Evolutionary conservation across 768 basidiomycete species (phyloP), one percentile per base, ranked within the genome.

Genomic region (Naganishia kalamii): DNA sequence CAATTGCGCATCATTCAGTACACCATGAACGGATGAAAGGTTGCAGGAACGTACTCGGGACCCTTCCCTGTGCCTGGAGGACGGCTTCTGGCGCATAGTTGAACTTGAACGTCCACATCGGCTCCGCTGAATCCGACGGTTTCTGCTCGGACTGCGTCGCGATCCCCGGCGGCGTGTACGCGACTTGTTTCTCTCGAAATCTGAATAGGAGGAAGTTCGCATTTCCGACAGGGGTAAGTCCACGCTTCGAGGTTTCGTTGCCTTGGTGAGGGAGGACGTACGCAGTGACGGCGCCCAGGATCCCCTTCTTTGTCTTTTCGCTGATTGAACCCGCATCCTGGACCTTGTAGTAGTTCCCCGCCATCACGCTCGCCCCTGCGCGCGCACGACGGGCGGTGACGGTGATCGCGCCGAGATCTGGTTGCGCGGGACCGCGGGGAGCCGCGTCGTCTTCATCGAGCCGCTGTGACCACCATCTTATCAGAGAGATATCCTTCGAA

Each of bases 231-330:
- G 4, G 4, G 15, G 15, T 3, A 5, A 33, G 23, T 52, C 32
- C 19, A 23, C 27, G n/a, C 5, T 7, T 33, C 51, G 27, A 30
- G 10, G 30, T 52, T 8, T 3, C 1, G 21, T 6, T 33, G 21
- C n/a, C 17, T 35, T 35, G 51, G 8, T 32, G 25, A 13, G 51
- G 12, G 4, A 33, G 32, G 21, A 35, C 51, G 32, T 23, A 52
- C 51, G 51, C n/a, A 1, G 51, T 52, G 8, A 52, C 51, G 17
- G 51, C 51, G 17, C 51, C 51, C 4, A 52, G 51, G 32, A 52
- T 52, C 21, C 51, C 51, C 51, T 52, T 52, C 21, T 52, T 52
- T 1, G 51, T 52, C 32, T 52, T 52, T 52, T 52, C 51, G 19
- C 51, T 52, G 19, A 52, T 35, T 15, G 51, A 3, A 29, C 51